Conservation (phyloP, 129 eudicot genomes). For the Flaveria brownii region DNA sequence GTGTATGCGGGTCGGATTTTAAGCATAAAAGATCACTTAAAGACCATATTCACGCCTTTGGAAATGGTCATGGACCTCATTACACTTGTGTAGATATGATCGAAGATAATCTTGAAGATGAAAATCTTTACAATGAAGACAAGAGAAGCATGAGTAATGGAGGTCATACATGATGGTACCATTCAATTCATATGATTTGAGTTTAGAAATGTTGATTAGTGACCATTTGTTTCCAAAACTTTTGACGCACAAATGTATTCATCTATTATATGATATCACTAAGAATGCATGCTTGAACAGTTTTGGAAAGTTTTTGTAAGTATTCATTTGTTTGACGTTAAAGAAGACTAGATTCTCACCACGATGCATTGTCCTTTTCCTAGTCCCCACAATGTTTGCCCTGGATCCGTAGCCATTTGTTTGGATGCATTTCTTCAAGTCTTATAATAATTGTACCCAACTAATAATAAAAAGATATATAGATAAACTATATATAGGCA, state of each 20-base stretch:
- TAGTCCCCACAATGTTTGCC: constrained; percentile 19
- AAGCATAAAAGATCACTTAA: constrained; percentile 90
- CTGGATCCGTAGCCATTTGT: constrained; percentile 17
- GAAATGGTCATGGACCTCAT: constrained; percentile 75
- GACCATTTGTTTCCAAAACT: background rate
- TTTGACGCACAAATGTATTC: background rate
- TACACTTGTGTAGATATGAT: constrained; percentile 36
- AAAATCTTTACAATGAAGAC: constrained; percentile 14
- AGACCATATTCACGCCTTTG: constrained; percentile 80
- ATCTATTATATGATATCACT: constrained; percentile 3
- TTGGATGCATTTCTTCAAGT: background rate
- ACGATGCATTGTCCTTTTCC: constrained; percentile 6
- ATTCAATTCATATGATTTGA: constrained; percentile 20
- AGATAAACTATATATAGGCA: background rate
- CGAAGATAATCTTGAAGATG: constrained; percentile 22
- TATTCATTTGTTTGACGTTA: constrained; percentile 1
- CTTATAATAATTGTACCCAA: constrained; percentile 5
- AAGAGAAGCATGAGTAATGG: constrained; percentile 26
- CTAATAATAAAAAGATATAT: background rate
- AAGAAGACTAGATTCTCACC: constrained; percentile 16
- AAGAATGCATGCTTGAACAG: constrained; percentile 11
- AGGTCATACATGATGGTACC: constrained; percentile 25
- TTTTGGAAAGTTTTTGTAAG: constrained; percentile 19
- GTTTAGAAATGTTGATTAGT: background rate
- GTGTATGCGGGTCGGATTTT: constrained; percentile 88